Percentiles rank a stretch among this genome's conserved stretches.
Evolutionary conservation across 2,329 filamentous ascomycete species (phyloP).

Genomic region (Aulographum hederae): DNA sequence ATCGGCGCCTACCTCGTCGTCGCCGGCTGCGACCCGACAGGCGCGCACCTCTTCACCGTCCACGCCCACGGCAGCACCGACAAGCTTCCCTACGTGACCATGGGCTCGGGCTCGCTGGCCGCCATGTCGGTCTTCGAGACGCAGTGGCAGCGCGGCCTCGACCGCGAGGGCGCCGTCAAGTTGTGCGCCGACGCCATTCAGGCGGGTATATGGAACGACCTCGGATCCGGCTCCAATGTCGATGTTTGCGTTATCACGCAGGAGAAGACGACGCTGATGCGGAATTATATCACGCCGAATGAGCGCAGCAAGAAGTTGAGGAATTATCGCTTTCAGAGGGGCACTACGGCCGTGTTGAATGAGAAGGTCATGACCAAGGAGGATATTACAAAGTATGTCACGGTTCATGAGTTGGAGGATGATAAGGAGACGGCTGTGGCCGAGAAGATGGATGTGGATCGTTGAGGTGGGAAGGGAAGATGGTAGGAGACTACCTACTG

Average conservation of each 20-base stretch:
- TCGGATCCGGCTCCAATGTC: slow-evolving; percentile 93
- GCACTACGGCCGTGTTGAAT: slow-evolving; percentile 90
- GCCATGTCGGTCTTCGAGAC: slow-evolving; percentile 98
- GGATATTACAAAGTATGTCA: slow-evolving; percentile 87
- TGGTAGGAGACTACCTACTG: no score
- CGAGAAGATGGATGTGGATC: slow-evolving; percentile 51
- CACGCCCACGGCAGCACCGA: slow-evolving; percentile 97
- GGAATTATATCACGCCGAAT: slow-evolving; percentile 89
- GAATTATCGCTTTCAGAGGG: slow-evolving; percentile 77
- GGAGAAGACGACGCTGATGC: slow-evolving; percentile 84
- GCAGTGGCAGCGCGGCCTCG: slow-evolving; percentile 68
- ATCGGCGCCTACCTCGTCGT: slow-evolving; percentile 97
- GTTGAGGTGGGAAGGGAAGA: no score
- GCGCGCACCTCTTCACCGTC: slow-evolving; percentile 89
- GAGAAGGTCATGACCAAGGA: slow-evolving; percentile 92
- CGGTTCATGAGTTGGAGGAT: slow-evolving; percentile 65
- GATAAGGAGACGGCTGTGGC: slow-evolving; percentile 41
- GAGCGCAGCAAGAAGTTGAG: slow-evolving; percentile 77
- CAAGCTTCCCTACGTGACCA: slow-evolving; percentile 97
- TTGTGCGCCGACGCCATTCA: slow-evolving; percentile 75
- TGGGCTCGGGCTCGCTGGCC: slow-evolving; percentile 89
- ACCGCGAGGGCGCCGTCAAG: slow-evolving; percentile 63
- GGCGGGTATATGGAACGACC: slow-evolving; percentile 96
- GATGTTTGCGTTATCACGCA: slow-evolving; percentile 90
- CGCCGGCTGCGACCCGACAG: slow-evolving; percentile 89